Evolutionary conservation across 768 basidiomycete species (phyloP), one percentile per base, ranked within the genome.

Genomic region (Mycena epipterygia): DNA sequence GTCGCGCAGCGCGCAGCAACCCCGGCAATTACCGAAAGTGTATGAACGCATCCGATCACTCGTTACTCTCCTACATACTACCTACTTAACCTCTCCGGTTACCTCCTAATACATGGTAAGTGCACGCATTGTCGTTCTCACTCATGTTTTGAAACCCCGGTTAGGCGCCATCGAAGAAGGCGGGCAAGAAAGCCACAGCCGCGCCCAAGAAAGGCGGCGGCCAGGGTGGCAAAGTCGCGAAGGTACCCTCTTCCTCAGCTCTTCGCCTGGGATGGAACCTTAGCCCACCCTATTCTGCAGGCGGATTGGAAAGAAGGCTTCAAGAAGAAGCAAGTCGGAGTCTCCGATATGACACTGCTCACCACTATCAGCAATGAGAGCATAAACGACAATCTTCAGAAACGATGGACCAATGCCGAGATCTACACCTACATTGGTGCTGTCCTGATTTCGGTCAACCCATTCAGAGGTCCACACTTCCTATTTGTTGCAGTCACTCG

Each of bases 231-330:
- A 94, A 91, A 80, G 91, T 95, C 33, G 93, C 92, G 30, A 95
- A 95, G 89, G 94, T 94, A 76, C 72, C 23, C 74, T 61, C 33
- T n/a, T 30, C 51, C 35, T n/a, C 53, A 35, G n/a, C 32, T 61
- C 57, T 51, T 37, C 57, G 37, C 9, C 42, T 51, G 52, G 41
- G 35, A 55, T 46, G 42, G 42, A 41, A 41, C 68, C 67, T 72
- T 51, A 75, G 52, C 59, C 65, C 39, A 58, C 52, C 52, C 74
- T 70, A 64, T 48, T 53, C 46, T 27, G 2, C 73, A 99, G 97
- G 97, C 97, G 56, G 97, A 99, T 80, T 99, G 97, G 97, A 97
- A 97, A 82, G 97, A 99, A 78, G 96, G 97, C 6, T 99, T 99
- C 88, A 98, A 98, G 92, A 99, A 98, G 91, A 98, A 98, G 84